These are phyloP conservation scores for Jackrogersella minutella DNA, from an alignment of 495 filamentous ascomycete species.

Conservation along the genomic window DNA sequence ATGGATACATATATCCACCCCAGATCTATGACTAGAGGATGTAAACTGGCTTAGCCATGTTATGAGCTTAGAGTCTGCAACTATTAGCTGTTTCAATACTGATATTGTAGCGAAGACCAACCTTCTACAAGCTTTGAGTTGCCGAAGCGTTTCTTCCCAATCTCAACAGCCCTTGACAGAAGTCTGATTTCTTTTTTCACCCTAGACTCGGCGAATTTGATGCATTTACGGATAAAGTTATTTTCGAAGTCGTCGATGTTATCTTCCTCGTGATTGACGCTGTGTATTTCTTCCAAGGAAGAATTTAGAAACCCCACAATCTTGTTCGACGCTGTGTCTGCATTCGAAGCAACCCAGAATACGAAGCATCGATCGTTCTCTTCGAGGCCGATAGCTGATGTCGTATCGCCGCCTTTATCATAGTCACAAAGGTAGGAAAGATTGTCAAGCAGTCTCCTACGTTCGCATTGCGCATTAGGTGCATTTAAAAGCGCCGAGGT, in stretches of 20 bases:
- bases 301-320: slow-evolving; percentile 31
- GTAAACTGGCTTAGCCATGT: slow-evolving; percentile 19
- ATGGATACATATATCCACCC: slow-evolving; percentile 11
- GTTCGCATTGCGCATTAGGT: neutral
- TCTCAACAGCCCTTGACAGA: neutral
- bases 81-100: neutral
- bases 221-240: slow-evolving; percentile 1
- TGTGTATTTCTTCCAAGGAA: neutral
- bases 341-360: slow-evolving; percentile 49
- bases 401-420: slow-evolving; percentile 44
- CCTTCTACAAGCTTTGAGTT: neutral
- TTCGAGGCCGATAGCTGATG: slow-evolving; percentile 47
- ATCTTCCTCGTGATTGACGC: neutral
- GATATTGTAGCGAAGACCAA: neutral
- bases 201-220: slow-evolving; percentile 12
- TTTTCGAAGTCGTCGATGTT: neutral
- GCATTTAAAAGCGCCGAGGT: slow-evolving; percentile 17
- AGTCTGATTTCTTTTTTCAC: slow-evolving; percentile 29
- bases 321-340: neutral
- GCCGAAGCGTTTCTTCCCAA: neutral
- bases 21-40: neutral
- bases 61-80: slow-evolving; percentile 12
- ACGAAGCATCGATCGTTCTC: slow-evolving; percentile 29
- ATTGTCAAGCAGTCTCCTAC: slow-evolving; percentile 40
- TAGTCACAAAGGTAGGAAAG: slow-evolving; percentile 50